Evolutionary conservation across 1,284 basidiomycete genomes (phyloP).

Genomic region (Takashimella koratensis): DNA sequence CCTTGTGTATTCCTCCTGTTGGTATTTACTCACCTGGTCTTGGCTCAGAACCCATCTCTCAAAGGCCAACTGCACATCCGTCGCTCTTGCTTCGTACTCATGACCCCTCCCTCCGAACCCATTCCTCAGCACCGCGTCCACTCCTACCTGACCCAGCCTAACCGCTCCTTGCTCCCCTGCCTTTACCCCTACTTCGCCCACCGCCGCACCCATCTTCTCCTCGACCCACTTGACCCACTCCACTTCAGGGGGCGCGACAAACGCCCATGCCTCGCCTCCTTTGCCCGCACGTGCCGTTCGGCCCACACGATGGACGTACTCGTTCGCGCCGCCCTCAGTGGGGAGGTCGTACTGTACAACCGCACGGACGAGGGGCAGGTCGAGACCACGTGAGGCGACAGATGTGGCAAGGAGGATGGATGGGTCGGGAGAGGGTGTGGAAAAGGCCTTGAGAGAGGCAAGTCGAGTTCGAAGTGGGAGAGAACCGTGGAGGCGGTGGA

Average conservation of each 20-base stretch:
- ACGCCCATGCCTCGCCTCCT: constrained; percentile 84
- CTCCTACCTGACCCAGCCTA: constrained; percentile 58
- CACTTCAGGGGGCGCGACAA: constrained; percentile 75
- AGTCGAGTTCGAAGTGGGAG: constrained; percentile 78
- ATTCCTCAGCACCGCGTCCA: constrained; percentile 67
- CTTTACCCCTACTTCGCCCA: constrained; percentile 19
- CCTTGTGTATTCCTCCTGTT: background rate
- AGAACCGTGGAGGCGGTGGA: constrained; percentile 94
- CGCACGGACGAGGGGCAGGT: constrained; percentile 87
- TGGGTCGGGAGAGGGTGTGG: constrained; percentile 49
- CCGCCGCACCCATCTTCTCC: constrained; percentile 59
- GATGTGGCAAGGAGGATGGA: constrained; percentile 91
- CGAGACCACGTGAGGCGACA: constrained; percentile 95
- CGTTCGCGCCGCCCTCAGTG: constrained; percentile 92
- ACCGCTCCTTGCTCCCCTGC: constrained; percentile 49
- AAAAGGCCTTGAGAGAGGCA: constrained; percentile 76
- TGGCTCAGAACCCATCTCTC: constrained; percentile 85
- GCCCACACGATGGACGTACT: constrained; percentile 96
- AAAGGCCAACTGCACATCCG: constrained; percentile 90
- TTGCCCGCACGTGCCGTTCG: constrained; percentile 93
- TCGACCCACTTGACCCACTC: constrained; percentile 88
- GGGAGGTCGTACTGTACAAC: constrained; percentile 97
- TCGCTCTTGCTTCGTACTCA: constrained; percentile 87
- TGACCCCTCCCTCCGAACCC: constrained; percentile 80
- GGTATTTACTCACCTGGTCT: constrained; percentile 59